A percentile compares a stretch with the other conserved stretches of the same genome.
Evolutionary conservation across 108 stramenopile species (phyloP).

Genomic region (Conticribra guillardii): DNA sequence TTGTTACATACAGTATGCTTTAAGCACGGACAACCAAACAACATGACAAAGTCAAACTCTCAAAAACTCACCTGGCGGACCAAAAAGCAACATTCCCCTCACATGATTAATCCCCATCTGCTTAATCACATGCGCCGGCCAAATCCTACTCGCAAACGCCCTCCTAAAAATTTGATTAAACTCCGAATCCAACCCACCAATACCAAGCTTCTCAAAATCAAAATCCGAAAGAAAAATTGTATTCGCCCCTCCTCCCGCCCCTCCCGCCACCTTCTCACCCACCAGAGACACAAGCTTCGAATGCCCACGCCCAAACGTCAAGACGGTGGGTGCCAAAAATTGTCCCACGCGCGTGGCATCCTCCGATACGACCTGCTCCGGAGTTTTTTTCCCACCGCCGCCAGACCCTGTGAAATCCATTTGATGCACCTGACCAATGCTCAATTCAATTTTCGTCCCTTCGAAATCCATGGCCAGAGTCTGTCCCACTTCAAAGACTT

Average conservation of each 20-base stretch:
- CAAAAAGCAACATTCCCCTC: conserved; percentile 96
- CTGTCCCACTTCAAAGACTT: conserved; percentile 80
- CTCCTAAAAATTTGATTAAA: conserved; percentile 98
- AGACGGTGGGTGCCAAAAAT: conserved; percentile 61
- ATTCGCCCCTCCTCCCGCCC: conserved; percentile 64
- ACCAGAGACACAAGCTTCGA: conserved; percentile 47
- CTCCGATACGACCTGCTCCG: conserved; percentile 14
- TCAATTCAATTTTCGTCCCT: conserved; percentile 83
- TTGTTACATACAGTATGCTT: too few species aligned
- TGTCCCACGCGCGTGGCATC: conserved; percentile 57
- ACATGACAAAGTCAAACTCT: too few species aligned
- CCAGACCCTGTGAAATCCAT: conserved; percentile 43
- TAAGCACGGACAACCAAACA: too few species aligned
- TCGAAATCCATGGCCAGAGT: conserved; percentile 89
- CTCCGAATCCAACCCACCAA: conserved; percentile 96
- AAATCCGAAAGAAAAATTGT: conserved; percentile 92
- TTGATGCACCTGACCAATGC: conserved; percentile 50
- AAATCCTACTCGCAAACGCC: conserved; percentile 97
- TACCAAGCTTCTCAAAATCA: conserved; percentile 97
- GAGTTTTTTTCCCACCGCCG: conserved; percentile 7
- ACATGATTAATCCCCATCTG: conserved; percentile 99
- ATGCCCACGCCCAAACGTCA: conserved; percentile 70
- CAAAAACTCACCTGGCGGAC: conserved; percentile 60
- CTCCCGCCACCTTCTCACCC: conserved; percentile 72
- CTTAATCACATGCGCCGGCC: conserved; percentile 93